A percentile compares a stretch with the other conserved stretches of the same genome.
These are phyloP conservation scores for Abrus pulchellus DNA, from an alignment of 306 rosid species.

Conservation along the genomic window DNA sequence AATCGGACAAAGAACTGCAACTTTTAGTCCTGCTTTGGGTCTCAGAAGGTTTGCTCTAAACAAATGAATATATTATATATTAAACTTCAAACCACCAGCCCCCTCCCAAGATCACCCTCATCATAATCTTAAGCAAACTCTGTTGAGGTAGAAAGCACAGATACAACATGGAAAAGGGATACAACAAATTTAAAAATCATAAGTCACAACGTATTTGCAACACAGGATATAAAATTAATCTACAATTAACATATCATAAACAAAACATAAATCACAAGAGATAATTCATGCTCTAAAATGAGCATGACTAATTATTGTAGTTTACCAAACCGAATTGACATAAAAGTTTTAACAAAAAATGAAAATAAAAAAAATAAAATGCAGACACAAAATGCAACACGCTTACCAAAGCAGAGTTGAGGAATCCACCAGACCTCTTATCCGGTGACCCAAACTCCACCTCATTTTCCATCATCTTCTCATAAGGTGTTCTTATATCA, in stretches of 20 bases:
- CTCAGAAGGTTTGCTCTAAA: slow-evolving; percentile 7
- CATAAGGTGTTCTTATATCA: slow-evolving; percentile 93
- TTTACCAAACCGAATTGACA: not conserved
- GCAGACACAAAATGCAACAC: slow-evolving; percentile 16
- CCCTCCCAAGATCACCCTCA: slow-evolving; percentile 21
- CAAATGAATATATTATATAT: not conserved
- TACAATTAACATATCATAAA: not conserved
- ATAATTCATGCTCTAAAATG: not conserved
- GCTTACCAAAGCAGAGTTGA: slow-evolving; percentile 87
- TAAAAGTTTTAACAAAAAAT: not conserved
- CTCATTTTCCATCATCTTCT: slow-evolving; percentile 93
- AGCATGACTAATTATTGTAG: not conserved
- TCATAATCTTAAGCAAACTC: not conserved
- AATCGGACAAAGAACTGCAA: slow-evolving; percentile 16
- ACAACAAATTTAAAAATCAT: not conserved
- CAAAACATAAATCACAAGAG: not conserved
- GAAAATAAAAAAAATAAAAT: not conserved
- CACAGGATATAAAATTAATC: not conserved
- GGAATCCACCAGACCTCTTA: slow-evolving; percentile 85
- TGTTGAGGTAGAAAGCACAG: not conserved
- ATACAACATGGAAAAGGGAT: not conserved
- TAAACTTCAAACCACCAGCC: slow-evolving; percentile 25
- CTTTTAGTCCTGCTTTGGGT: slow-evolving; percentile 12
- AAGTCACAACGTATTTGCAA: not conserved
- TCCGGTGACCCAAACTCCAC: slow-evolving; percentile 98